Percentiles rank a stretch among this genome's conserved stretches.
Evolutionary conservation across 768 basidiomycete species (phyloP).

Genomic region (Baorangia bicolor): DNA sequence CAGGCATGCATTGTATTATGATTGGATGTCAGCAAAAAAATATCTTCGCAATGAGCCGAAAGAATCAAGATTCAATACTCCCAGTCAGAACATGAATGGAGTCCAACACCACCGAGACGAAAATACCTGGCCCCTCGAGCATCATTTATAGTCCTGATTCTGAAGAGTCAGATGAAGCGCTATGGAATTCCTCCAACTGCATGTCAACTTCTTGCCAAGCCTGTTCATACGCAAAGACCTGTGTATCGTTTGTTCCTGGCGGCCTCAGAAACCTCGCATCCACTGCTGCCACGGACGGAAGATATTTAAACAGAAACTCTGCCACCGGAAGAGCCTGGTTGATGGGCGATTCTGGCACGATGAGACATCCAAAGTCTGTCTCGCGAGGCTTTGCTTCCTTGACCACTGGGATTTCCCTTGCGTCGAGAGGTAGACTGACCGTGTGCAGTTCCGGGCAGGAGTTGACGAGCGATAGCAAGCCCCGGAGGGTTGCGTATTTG

Average conservation of each 20-base stretch:
- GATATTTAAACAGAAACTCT: slow-evolving; percentile 4
- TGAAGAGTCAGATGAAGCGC: background rate
- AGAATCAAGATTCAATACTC: background rate
- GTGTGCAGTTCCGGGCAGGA: background rate
- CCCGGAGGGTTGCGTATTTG: slow-evolving; percentile 8
- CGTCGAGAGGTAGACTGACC: slow-evolving; percentile 11
- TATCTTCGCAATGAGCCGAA: background rate
- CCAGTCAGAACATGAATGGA: background rate
- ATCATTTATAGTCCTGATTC: background rate
- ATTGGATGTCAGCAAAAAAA: background rate
- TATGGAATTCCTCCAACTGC: background rate
- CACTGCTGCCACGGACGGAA: slow-evolving; percentile 1
- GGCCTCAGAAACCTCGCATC: background rate
- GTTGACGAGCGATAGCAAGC: slow-evolving; percentile 5
- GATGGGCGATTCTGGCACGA: slow-evolving; percentile 12
- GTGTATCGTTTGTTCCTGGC: background rate
- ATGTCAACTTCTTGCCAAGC: background rate
- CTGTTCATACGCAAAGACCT: background rate
- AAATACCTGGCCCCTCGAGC: background rate
- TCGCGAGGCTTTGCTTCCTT: background rate
- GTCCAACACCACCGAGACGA: background rate
- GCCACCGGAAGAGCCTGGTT: slow-evolving; percentile 8
- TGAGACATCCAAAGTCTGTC: background rate
- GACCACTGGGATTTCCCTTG: slow-evolving; percentile 7
- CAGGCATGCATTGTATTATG: background rate